These are phyloP conservation scores for Acer negundo DNA, from an alignment of 345 rosid species.

Conservation along the genomic window DNA sequence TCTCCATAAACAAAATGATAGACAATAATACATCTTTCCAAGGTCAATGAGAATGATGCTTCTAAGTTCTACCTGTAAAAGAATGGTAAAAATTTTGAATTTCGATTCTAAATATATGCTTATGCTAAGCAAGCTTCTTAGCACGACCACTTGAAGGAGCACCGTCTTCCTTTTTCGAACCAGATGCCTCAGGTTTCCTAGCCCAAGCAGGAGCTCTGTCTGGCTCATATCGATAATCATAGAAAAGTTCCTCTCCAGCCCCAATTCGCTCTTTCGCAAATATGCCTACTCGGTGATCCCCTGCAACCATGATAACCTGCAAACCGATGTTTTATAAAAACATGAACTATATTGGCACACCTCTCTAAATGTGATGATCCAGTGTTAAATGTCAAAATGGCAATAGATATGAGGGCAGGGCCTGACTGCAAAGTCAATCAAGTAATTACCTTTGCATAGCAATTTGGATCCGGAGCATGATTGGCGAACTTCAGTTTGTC, in stretches of 20 bases:
- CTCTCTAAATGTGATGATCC: neutral
- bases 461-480: constrained; percentile 97
- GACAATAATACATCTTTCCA: constrained; percentile 23
- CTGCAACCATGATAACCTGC: constrained; percentile 97
- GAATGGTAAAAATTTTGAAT: constrained; percentile 33
- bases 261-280: constrained; percentile 92
- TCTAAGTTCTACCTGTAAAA: constrained; percentile 35
- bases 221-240: constrained; percentile 94
- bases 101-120: constrained; percentile 24
- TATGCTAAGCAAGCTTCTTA: constrained; percentile 79
- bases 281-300: constrained; percentile 95
- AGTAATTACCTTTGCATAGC: constrained; percentile 85
- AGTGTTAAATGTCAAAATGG: neutral
- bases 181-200: constrained; percentile 85
- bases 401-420: neutral
- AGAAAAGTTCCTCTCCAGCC: constrained; percentile 92
- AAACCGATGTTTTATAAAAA: neutral
- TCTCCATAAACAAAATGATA: constrained; percentile 34
- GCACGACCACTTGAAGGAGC: constrained; percentile 85
- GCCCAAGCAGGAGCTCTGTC: constrained; percentile 99
- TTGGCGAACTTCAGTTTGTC: constrained; percentile 97
- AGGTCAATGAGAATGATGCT: constrained; percentile 35
- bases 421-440: neutral
- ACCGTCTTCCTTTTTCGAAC: constrained; percentile 81
- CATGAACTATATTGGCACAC: neutral